These are phyloP conservation scores for Penicillium chermesinum DNA, from an alignment of 495 filamentous ascomycete species.

Conservation along the genomic window DNA sequence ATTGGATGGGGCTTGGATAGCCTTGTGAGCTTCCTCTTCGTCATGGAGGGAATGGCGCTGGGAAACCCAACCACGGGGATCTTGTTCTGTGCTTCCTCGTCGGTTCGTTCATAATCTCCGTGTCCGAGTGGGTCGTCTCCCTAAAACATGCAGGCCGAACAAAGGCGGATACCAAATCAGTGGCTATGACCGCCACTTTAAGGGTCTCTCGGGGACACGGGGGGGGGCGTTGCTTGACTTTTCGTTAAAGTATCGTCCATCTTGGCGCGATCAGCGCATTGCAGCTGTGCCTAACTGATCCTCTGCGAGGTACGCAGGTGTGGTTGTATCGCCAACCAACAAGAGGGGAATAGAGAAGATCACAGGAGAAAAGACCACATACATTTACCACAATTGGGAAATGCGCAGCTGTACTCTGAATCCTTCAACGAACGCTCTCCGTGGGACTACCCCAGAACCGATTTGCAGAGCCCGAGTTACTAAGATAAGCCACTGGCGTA, in stretches of 20 bases:
- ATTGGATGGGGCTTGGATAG: background rate
- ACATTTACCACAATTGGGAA: background rate
- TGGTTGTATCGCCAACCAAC: background rate
- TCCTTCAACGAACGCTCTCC: background rate
- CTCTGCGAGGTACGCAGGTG: background rate
- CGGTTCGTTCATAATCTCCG: background rate
- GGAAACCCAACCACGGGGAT: background rate
- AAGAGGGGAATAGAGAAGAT: background rate
- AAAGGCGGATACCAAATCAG: background rate
- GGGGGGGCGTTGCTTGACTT: constrained; percentile 19
- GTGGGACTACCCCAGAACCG: constrained; percentile 2
- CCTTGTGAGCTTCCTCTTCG: no score
- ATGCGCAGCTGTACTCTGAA: background rate
- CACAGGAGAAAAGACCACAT: background rate
- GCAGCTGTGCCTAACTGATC: background rate
- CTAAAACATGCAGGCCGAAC: background rate
- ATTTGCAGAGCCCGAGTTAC: background rate
- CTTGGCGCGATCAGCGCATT: constrained; percentile 10
- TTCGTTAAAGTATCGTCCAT: constrained; percentile 3
- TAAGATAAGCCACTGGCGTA: constrained; percentile 1
- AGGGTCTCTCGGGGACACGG: no score
- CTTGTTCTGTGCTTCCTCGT: background rate
- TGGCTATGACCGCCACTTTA: background rate
- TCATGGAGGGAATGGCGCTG: constrained; percentile 1
- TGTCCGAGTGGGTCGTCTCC: background rate